Percentiles rank a stretch among this genome's conserved stretches.
These are phyloP conservation scores for Trichoderma sp. DNA, from an alignment of 2,329 filamentous ascomycete genomes.

Conservation along the genomic window DNA sequence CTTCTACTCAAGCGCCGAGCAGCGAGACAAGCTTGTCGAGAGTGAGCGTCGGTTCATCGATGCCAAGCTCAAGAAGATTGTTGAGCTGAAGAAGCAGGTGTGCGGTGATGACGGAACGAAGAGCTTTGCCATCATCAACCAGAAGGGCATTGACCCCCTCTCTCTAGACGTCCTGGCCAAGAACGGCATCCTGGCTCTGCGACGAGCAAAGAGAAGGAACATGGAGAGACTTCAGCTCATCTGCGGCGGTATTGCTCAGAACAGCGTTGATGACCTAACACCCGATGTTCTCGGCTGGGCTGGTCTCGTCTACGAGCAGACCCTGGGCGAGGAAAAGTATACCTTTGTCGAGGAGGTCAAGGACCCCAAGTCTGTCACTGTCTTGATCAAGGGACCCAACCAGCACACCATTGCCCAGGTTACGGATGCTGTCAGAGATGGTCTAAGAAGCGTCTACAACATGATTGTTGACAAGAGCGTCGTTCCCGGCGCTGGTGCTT, in stretches of 20 bases:
- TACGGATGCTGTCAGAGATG: constrained; percentile 92
- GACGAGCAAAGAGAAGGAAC: constrained; percentile 94
- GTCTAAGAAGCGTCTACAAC: constrained; percentile 95
- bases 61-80: constrained; percentile 93
- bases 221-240: constrained; percentile 98
- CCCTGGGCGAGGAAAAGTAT: constrained; percentile 97
- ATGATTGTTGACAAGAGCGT: constrained; percentile 98
- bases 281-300: constrained; percentile 93
- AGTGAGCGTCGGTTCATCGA: constrained; percentile 95
- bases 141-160: constrained; percentile 97
- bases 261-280: constrained; percentile 90
- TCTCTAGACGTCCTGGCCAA: constrained; percentile 95
- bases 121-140: constrained; percentile 96
- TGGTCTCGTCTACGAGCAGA: constrained; percentile 94
- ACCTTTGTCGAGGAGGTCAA: constrained; percentile 99
- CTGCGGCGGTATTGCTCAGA: constrained; percentile 87
- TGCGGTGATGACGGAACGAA: constrained; percentile 92
- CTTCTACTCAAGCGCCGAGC: constrained; percentile 96
- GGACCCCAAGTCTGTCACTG: constrained; percentile 94
- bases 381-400: constrained; percentile 98
- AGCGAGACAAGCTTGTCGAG: constrained; percentile 96
- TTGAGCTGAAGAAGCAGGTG: constrained; percentile 96
- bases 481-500: constrained; percentile 89
- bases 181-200: constrained; percentile 93
- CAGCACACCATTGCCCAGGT: constrained; percentile 95